Evolutionary conservation across 352 stramenopile genomes (phyloP).

Genomic region (Pythium monospermum): DNA sequence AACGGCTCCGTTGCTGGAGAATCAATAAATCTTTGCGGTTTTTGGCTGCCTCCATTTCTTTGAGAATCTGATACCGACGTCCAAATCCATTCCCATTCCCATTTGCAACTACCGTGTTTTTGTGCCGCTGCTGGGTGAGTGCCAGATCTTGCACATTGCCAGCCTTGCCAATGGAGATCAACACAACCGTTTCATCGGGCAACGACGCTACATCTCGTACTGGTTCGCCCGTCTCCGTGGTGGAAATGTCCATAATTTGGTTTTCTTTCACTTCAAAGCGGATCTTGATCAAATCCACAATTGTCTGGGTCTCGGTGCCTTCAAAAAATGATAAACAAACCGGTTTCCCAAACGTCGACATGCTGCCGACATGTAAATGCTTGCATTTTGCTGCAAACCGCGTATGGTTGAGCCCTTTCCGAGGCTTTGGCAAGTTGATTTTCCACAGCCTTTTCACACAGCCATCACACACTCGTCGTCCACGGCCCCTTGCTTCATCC

Average conservation of each 20-base stretch:
- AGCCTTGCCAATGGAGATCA: slow-evolving; percentile 72
- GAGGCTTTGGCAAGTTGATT: slow-evolving; percentile 72
- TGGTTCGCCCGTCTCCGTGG: slow-evolving; percentile 62
- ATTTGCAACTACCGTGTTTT: too few relatives aligned
- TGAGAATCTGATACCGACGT: slow-evolving; percentile 17
- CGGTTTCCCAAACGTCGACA: slow-evolving; percentile 71
- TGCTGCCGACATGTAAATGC: slow-evolving; percentile 71
- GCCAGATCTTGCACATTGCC: slow-evolving; percentile 69
- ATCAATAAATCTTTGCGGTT: slow-evolving; percentile 14
- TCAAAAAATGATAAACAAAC: slow-evolving; percentile 81
- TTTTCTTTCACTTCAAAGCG: slow-evolving; percentile 71
- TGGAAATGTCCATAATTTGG: slow-evolving; percentile 75
- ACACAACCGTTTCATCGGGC: slow-evolving; percentile 57
- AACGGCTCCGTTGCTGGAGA: slow-evolving; percentile 47
- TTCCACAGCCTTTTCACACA: slow-evolving; percentile 76
- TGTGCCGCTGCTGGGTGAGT: slow-evolving; percentile 20
- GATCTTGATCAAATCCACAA: slow-evolving; percentile 73
- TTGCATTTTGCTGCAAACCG: slow-evolving; percentile 40
- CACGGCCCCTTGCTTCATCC: slow-evolving; percentile 48
- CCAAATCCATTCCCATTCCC: slow-evolving; percentile 18
- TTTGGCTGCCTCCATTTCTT: slow-evolving; percentile 19
- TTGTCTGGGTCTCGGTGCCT: slow-evolving; percentile 64
- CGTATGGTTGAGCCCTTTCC: slow-evolving; percentile 49
- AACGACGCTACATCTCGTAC: slow-evolving; percentile 47
- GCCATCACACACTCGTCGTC: slow-evolving; percentile 63